Evolutionary conservation across 306 rosid species (phyloP), one percentile per base, ranked within the genome.

Genomic region (Cicer yamashitae): DNA sequence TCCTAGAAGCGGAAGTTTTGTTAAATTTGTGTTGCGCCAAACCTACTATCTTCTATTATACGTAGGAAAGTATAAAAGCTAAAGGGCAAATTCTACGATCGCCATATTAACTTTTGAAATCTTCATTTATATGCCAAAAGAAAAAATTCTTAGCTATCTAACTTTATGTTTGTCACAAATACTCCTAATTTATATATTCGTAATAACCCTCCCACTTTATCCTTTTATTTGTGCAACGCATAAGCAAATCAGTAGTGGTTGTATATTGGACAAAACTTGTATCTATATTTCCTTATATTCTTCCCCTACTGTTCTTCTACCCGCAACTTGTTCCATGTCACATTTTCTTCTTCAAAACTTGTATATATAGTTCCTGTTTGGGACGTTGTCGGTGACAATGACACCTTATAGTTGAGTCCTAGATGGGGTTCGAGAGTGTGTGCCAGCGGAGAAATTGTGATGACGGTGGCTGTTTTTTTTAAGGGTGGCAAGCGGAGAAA

Each of bases 1-100:
- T 81, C 78, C 58, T 70, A 60, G 83, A 34, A 67, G 71, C 59
- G 13, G 50, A 37, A 47, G 59, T 78, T 75, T 60, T 52, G 70
- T 75, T 48, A 43, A 30, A 61, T 47, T 58, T 80, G 51, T 50
- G 70, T 75, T 75, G 58, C 53, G 34, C 18, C 8, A 67, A 61
- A 41, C 22, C 60, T 8, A 8, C 22, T 30, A 30, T 30, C 37
- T 30, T 30, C 5, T 30, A 30, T 30, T 30, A 3, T 30, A 30
- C 22, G 37, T 30, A 30, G 37, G 37, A 30, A 30, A 30, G 3
- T 30, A 30, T 30, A 30, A 53, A 17, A 53, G 63, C 62, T 20
- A 56, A 53, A 4, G 39, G 14, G 34, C 62, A 57, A 57, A 38
- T 20, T 20, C 5, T 14, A 57, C 13, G 6, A 18, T 54, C 6